These are phyloP conservation scores for Porphyra umbilicalis DNA, from an alignment of 31 red algal genomes.

Conservation along the genomic window DNA sequence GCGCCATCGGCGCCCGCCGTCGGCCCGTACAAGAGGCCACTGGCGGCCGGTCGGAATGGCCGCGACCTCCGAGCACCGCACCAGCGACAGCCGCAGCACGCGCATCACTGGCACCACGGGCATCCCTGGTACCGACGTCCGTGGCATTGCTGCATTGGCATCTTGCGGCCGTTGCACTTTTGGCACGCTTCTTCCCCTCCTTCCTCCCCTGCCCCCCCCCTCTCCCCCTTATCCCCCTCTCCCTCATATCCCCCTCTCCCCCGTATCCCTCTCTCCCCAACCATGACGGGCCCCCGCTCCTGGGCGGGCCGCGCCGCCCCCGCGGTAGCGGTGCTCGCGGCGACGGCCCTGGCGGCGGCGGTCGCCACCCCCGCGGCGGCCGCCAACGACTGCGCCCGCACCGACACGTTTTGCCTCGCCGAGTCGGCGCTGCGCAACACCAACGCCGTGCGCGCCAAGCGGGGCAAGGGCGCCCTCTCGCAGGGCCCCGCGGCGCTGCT, in stretches of 20 bases:
- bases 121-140: too few species aligned
- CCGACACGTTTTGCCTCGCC: neutral
- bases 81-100: too few species aligned
- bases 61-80: too few species aligned
- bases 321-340: neutral
- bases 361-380: neutral
- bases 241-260: neutral
- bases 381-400: neutral
- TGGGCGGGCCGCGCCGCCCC: neutral
- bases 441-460: slow-evolving; percentile 2
- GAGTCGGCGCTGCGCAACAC: neutral
- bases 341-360: neutral
- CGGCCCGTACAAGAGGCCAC: too few species aligned
- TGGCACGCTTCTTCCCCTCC: too few species aligned
- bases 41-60: too few species aligned
- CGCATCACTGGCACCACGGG: too few species aligned
- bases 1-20: too few species aligned
- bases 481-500: neutral
- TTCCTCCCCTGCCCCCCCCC: neutral
- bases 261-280: neutral
- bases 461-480: neutral
- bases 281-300: neutral
- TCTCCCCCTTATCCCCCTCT: too few species aligned
- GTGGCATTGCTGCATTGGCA: too few species aligned
- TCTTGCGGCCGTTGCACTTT: too few species aligned